These are phyloP conservation scores for Arxiozyma bovina DNA, from an alignment of 1,139 yeast species.

Conservation along the genomic window DNA sequence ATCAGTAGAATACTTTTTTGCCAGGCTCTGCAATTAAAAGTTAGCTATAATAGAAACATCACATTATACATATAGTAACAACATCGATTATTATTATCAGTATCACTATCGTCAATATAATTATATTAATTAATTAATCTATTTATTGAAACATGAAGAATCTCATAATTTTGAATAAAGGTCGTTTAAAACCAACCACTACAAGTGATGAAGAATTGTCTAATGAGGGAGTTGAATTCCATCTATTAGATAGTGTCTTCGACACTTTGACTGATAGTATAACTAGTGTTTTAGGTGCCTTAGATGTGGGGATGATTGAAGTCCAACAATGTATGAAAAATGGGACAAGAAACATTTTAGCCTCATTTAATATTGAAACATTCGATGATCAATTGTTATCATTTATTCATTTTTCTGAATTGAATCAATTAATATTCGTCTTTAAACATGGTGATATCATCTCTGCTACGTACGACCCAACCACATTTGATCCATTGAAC, in stretches of 20 bases:
- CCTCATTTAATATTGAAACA: constrained; percentile 43
- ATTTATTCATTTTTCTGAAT: constrained; percentile 59
- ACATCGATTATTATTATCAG: neutral
- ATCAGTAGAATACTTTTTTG: neutral
- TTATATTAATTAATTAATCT: no score
- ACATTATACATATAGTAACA: neutral
- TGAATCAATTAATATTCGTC: constrained; percentile 51
- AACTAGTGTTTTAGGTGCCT: constrained; percentile 56
- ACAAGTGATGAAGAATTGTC: constrained; percentile 50
- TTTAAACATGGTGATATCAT: constrained; percentile 63
- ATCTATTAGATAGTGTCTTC: constrained; percentile 44
- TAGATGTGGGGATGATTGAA: constrained; percentile 49
- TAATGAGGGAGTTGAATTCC: constrained; percentile 31
- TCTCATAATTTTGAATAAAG: constrained; percentile 49
- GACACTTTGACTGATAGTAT: constrained; percentile 70
- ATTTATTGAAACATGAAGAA: constrained; percentile 41
- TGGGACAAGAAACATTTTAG: constrained; percentile 47
- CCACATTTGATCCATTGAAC: constrained; percentile 39
- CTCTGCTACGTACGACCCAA: constrained; percentile 51
- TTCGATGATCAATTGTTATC: constrained; percentile 36
- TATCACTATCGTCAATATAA: no score
- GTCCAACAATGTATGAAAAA: constrained; percentile 53
- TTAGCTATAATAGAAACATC: neutral
- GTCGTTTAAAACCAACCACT: constrained; percentile 42
- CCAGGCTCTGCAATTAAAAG: no score